Conservation (phyloP, 148 eudicot species). For the Rhododendron williamsianum region DNA sequence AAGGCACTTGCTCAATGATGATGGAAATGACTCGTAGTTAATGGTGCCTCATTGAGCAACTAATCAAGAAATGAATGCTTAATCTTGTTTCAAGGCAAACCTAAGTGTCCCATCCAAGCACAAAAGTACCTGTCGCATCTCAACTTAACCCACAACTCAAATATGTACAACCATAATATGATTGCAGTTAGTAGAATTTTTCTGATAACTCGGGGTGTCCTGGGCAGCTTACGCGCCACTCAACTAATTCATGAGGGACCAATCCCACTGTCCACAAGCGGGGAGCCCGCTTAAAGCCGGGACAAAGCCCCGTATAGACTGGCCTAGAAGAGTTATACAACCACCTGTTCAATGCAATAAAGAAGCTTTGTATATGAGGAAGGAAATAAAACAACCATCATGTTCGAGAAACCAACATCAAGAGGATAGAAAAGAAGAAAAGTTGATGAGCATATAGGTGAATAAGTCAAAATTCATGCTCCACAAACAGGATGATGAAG, state of each 20-base stretch:
- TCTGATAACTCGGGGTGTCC: not conserved
- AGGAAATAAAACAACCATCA: not conserved
- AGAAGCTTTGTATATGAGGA: not conserved
- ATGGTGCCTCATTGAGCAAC: not conserved
- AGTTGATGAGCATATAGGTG: no score
- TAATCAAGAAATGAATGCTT: not conserved
- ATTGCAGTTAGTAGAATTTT: not conserved
- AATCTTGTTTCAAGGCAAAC: not conserved
- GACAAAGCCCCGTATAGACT: not conserved
- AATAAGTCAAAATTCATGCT: not conserved
- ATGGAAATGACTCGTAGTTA: not conserved
- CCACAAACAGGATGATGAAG: not conserved
- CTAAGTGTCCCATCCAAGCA: not conserved
- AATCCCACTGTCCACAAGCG: not conserved
- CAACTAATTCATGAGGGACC: not conserved
- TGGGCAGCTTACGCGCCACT: not conserved
- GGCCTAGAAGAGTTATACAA: not conserved
- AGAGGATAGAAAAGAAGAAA: not conserved
- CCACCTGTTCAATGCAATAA: not conserved
- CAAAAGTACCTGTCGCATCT: not conserved
- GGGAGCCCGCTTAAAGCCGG: not conserved
- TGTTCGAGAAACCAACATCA: not conserved
- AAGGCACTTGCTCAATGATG: not conserved
- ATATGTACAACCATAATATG: not conserved
- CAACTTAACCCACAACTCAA: not conserved